Percentiles rank a stretch among this genome's conserved stretches.
phyloP scores from a whole-genome alignment of 208 protist species.

The Trichomonas vaginalis region DNA sequence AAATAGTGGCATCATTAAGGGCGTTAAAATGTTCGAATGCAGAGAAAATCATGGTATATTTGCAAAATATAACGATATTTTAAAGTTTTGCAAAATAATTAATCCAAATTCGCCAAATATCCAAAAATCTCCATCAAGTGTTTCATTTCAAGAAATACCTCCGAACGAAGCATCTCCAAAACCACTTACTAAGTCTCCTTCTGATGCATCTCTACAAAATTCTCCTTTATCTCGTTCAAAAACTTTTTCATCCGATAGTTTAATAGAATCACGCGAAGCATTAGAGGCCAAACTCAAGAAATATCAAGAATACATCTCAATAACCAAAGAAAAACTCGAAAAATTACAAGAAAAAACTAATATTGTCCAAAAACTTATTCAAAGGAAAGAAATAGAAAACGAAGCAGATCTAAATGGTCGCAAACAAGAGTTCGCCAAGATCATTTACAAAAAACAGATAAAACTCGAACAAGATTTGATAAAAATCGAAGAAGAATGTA shows the following conservation, averaged over 20 bases:
- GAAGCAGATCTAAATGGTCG: not conserved
- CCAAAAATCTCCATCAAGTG: not conserved
- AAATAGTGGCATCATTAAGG: constrained; percentile 16
- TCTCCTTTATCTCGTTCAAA: not conserved
- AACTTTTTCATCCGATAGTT: not conserved
- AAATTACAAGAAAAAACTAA: not conserved
- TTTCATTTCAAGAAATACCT: not conserved
- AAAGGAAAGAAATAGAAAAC: not conserved
- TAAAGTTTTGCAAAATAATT: not conserved
- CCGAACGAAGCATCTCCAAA: not conserved
- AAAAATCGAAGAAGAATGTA: not conserved
- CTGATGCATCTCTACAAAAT: not conserved
- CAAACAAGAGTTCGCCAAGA: not conserved
- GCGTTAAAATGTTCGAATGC: not conserved
- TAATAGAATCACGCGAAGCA: not conserved
- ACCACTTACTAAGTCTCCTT: not conserved
- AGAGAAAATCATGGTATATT: not conserved
- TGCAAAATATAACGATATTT: not conserved
- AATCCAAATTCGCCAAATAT: not conserved
- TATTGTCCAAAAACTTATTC: not conserved
- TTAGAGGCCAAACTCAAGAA: not conserved
- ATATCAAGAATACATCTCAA: not conserved
- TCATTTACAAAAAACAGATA: not conserved
- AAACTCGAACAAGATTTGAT: not conserved
- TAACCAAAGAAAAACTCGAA: not conserved